phyloP scores from a whole-genome alignment of 2,329 filamentous ascomycete genomes.

The Trichoderma oligosporum region DNA sequence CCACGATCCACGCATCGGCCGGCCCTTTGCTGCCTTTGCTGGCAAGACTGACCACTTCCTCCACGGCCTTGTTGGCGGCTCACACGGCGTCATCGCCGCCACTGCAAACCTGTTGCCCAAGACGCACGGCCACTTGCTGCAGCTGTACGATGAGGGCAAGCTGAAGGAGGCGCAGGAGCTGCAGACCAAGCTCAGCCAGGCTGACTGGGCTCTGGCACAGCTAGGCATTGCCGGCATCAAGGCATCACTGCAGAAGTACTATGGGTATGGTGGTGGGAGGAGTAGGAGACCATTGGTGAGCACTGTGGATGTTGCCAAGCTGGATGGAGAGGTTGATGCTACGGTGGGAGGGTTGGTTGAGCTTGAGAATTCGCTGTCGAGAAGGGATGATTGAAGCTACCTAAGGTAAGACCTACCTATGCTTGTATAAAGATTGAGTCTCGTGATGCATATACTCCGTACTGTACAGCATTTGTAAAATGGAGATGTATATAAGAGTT shows the following conservation, averaged over 20 bases:
- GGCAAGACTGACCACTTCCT: conserved; percentile 43
- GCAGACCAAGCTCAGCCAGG: conserved; percentile 32
- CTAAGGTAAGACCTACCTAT: too few species aligned
- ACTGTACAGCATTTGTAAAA: too few species aligned
- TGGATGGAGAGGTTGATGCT: conserved; percentile 25
- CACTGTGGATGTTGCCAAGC: conserved; percentile 22
- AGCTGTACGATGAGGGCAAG: conserved; percentile 33
- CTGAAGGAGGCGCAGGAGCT: conserved; percentile 35
- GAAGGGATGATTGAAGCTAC: too few species aligned
- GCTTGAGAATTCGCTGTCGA: conserved; percentile 24
- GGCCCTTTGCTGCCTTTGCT: conserved; percentile 33
- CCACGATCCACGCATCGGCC: conserved; percentile 34
- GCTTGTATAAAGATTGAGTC: too few species aligned
- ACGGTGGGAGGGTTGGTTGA: conserved; percentile 24
- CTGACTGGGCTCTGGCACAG: conserved; percentile 31
- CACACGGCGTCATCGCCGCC: conserved; percentile 41
- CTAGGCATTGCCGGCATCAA: conserved; percentile 31
- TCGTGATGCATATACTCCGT: too few species aligned
- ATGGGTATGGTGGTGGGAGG: conserved; percentile 22
- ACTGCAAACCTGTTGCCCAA: conserved; percentile 39
- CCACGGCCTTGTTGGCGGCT: conserved; percentile 38
- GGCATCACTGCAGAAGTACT: conserved; percentile 25
- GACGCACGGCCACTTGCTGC: conserved; percentile 35
- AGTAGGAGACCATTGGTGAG: conserved; percentile 28
- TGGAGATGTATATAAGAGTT: too few species aligned